phyloP scores from a whole-genome alignment of 2,329 filamentous ascomycete species.

The Bipolaris sorokiniana region DNA sequence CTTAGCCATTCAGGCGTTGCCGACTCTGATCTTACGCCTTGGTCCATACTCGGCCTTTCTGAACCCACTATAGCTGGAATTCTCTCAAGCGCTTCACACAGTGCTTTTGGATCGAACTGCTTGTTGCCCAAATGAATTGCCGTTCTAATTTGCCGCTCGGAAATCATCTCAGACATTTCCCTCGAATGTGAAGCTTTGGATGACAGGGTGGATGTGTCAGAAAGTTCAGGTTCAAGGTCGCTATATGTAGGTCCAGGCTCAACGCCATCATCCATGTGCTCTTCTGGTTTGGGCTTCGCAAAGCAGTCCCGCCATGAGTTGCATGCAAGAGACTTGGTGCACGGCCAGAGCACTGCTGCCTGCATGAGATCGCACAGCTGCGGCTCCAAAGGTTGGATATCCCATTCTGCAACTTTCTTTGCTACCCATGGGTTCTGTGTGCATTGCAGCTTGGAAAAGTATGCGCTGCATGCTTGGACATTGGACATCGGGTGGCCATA shows the following conservation, averaged over 20 bases:
- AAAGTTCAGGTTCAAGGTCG: slow-evolving; percentile 23
- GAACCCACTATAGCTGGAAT: slow-evolving; percentile 12
- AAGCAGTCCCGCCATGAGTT: slow-evolving; percentile 25
- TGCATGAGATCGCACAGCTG: slow-evolving; percentile 38
- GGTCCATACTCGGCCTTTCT: slow-evolving; percentile 5
- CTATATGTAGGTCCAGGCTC: slow-evolving; percentile 18
- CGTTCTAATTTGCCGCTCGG: slow-evolving; percentile 38
- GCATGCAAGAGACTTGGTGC: slow-evolving; percentile 35
- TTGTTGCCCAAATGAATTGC: slow-evolving; percentile 29
- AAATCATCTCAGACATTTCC: slow-evolving; percentile 28
- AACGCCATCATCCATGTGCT: slow-evolving; percentile 24
- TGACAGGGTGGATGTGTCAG: slow-evolving; percentile 23
- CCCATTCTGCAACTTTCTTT: slow-evolving; percentile 43
- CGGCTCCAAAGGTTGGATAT: slow-evolving; percentile 26
- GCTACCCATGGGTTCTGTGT: slow-evolving; percentile 48
- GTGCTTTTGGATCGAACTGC: slow-evolving; percentile 21
- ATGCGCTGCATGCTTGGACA: slow-evolving; percentile 45
- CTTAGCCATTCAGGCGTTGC: slow-evolving; percentile 19
- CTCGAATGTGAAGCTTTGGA: slow-evolving; percentile 30
- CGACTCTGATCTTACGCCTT: neutral
- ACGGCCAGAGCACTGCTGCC: slow-evolving; percentile 41
- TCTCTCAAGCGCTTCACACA: slow-evolving; percentile 24
- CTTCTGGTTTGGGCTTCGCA: slow-evolving; percentile 31
- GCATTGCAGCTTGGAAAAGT: slow-evolving; percentile 48
- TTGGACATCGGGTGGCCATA: slow-evolving; percentile 44